These are phyloP conservation scores for Sarcomyxa edulis DNA, from an alignment of 768 basidiomycete species.

Conservation along the genomic window DNA sequence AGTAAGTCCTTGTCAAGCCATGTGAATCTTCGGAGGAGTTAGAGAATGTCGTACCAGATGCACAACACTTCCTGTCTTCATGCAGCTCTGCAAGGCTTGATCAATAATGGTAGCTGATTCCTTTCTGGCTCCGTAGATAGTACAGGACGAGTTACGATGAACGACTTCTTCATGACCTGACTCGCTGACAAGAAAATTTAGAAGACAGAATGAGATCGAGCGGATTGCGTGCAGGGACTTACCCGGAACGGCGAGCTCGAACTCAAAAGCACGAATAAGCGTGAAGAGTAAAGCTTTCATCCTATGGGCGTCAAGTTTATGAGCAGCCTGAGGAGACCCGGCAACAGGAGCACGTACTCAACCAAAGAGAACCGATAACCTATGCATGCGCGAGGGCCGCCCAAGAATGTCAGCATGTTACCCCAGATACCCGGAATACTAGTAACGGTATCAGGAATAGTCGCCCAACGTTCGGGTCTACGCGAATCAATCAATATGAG, in stretches of 20 bases:
- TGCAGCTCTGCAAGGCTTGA: no score
- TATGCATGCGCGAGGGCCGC: conserved; percentile 62
- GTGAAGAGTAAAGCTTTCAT: conserved; percentile 35
- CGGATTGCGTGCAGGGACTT: no score
- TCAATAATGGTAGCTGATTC: no score
- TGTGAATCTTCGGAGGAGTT: no score
- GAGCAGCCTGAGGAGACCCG: not conserved
- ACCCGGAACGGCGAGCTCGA: conserved; percentile 43
- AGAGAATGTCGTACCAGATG: no score
- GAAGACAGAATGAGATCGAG: no score
- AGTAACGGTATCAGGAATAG: conserved; percentile 35
- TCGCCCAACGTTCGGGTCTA: conserved; percentile 64
- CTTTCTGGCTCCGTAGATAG: no score
- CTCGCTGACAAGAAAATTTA: no score
- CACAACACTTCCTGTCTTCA: no score
- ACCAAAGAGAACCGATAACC: conserved; percentile 61
- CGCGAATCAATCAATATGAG: conserved; percentile 14
- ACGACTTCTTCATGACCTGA: no score
- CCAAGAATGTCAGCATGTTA: conserved; percentile 55
- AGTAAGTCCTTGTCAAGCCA: no score
- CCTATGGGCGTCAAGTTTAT: conserved; percentile 12
- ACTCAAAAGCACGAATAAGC: conserved; percentile 42
- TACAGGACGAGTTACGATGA: no score
- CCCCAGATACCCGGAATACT: conserved; percentile 57
- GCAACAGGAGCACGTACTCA: conserved; percentile 34